These are phyloP conservation scores for Linderina pennispora DNA, from an alignment of 192 early-diverging fungal genomes.

Conservation along the genomic window DNA sequence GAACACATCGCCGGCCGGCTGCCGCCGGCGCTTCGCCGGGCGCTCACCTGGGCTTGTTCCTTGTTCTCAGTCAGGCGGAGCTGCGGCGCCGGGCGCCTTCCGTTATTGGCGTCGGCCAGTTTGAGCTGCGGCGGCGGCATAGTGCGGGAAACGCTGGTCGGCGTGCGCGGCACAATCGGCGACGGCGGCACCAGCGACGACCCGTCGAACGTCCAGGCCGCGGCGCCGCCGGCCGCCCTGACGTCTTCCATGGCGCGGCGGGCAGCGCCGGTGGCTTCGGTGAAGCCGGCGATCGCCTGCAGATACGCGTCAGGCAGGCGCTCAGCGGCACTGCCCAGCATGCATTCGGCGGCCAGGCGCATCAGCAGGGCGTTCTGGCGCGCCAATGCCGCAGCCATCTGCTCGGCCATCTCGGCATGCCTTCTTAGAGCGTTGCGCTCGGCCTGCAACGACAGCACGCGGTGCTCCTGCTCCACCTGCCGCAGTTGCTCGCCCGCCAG, in stretches of 20 bases:
- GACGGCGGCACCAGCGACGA: slow-evolving; percentile 32
- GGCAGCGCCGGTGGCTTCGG: slow-evolving; percentile 30
- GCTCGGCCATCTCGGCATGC: slow-evolving; percentile 33
- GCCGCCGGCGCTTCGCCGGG: too few species aligned
- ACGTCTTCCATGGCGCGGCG: slow-evolving; percentile 29
- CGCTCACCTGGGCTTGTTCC: too few species aligned
- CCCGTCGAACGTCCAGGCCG: slow-evolving; percentile 26
- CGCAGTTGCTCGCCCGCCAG: slow-evolving; percentile 46
- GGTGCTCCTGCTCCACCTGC: slow-evolving; percentile 41
- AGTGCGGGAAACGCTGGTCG: too few species aligned
- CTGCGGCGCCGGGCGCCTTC: too few species aligned
- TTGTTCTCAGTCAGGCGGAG: too few species aligned
- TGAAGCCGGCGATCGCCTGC: slow-evolving; percentile 40
- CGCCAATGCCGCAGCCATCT: slow-evolving; percentile 16
- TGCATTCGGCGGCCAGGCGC: slow-evolving; percentile 28
- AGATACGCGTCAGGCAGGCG: slow-evolving; percentile 38
- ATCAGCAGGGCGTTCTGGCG: slow-evolving; percentile 28
- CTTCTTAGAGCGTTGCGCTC: slow-evolving; percentile 39
- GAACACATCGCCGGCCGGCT: too few species aligned
- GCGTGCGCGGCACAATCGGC: slow-evolving; percentile 29
- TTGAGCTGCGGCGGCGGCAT: too few species aligned
- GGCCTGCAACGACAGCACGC: slow-evolving; percentile 30
- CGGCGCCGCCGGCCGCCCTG: slow-evolving; percentile 18
- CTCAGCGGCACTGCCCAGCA: slow-evolving; percentile 9
- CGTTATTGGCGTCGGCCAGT: too few species aligned